These are phyloP conservation scores for Passiflora organensis DNA, from an alignment of 345 rosid species.

Conservation along the genomic window DNA sequence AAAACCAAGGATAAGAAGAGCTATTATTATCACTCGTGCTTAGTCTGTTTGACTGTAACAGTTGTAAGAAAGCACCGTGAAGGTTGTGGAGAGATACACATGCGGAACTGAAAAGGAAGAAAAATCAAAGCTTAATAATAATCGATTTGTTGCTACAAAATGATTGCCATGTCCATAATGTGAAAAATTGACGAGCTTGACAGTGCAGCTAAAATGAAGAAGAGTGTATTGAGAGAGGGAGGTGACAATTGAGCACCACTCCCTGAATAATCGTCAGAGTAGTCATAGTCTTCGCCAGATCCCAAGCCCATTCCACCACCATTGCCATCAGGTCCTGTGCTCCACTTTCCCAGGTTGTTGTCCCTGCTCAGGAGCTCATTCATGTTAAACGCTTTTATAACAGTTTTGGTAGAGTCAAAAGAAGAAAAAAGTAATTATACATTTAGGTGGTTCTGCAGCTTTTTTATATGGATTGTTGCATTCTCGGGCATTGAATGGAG, in stretches of 20 bases:
- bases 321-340: slow-evolving; percentile 41
- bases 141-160: slow-evolving; percentile 37
- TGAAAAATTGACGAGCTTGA: slow-evolving; percentile 30
- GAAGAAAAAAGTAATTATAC: neutral
- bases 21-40: too few species aligned
- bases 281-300: slow-evolving; percentile 25
- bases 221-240: slow-evolving; percentile 16
- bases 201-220: too few species aligned
- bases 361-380: slow-evolving; percentile 31
- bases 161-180: slow-evolving; percentile 15
- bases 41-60: too few species aligned
- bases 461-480: neutral
- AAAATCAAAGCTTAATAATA: too few species aligned
- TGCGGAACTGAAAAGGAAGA: too few species aligned
- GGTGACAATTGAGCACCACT: slow-evolving; percentile 22
- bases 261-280: slow-evolving; percentile 50
- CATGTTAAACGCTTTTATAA: too few species aligned
- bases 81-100: too few species aligned
- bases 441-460: neutral
- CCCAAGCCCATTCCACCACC: slow-evolving; percentile 21
- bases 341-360: slow-evolving; percentile 83
- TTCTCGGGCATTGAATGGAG: too few species aligned
- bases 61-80: too few species aligned
- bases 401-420: too few species aligned
- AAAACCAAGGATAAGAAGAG: too few species aligned